A percentile compares a stretch with the other conserved stretches of the same genome.
Evolutionary conservation across 345 rosid genomes (phyloP).

Genomic region (Cardiospermum halicacabum): DNA sequence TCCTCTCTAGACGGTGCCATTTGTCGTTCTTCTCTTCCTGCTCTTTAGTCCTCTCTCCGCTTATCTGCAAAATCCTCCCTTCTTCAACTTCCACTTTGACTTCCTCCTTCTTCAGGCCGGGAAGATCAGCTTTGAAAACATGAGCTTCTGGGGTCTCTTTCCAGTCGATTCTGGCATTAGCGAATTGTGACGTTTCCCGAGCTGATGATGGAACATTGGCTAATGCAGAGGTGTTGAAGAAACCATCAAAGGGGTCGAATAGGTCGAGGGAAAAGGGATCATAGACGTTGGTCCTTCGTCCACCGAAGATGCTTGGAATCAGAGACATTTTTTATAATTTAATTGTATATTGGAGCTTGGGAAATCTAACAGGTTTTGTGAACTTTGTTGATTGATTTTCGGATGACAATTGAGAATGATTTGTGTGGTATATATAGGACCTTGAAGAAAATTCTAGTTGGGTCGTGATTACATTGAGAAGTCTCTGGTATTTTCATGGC

Average conservation of each 20-base stretch:
- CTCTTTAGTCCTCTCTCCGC: conserved; percentile 35
- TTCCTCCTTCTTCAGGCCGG: conserved; percentile 40
- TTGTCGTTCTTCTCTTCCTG: conserved; percentile 37
- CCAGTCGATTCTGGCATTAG: conserved; percentile 36
- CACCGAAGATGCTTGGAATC: conserved; percentile 37
- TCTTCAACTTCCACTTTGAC: conserved; percentile 47
- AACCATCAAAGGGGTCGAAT: conserved; percentile 26
- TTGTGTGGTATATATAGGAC: no score
- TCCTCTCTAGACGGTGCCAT: conserved; percentile 41
- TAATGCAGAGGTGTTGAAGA: conserved; percentile 5
- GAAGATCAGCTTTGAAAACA: conserved; percentile 37
- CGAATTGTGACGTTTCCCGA: conserved; percentile 23
- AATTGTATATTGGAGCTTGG: no score
- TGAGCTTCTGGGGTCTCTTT: conserved; percentile 42
- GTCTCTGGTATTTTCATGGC: no score
- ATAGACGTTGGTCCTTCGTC: conserved; percentile 22
- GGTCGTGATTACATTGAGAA: no score
- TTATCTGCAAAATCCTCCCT: conserved; percentile 30
- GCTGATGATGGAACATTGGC: conserved; percentile 18
- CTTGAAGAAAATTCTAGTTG: no score
- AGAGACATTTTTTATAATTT: conserved; percentile 36
- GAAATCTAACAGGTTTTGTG: no score
- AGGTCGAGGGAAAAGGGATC: conserved; percentile 31
- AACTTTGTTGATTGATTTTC: no score
- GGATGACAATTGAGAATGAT: no score